Evolutionary conservation across 2,329 filamentous ascomycete species (phyloP).

Genomic region (Oidium heveae): DNA sequence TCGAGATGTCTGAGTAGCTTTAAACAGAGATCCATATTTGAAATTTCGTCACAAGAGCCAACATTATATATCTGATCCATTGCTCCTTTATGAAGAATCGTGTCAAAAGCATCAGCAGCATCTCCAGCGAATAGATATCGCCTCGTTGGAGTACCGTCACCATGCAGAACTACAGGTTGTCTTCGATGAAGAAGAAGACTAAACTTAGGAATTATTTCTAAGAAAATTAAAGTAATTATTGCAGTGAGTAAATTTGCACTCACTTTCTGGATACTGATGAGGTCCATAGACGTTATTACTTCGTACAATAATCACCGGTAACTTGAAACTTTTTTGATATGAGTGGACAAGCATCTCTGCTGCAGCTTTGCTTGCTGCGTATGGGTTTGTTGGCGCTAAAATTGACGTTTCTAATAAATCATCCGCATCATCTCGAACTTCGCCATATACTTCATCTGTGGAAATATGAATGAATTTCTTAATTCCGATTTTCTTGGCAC

Average conservation of each 20-base stretch:
- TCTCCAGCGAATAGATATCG: slow-evolving; percentile 59
- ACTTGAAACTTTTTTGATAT: slow-evolving; percentile 62
- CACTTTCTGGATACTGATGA: slow-evolving; percentile 64
- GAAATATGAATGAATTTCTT: slow-evolving; percentile 59
- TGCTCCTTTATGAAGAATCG: slow-evolving; percentile 52
- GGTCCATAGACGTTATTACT: slow-evolving; percentile 74
- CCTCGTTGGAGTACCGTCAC: slow-evolving; percentile 48
- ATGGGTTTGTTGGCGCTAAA: slow-evolving; percentile 58
- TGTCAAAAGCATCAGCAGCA: slow-evolving; percentile 61
- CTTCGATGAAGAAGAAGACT: slow-evolving; percentile 41
- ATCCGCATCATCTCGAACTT: slow-evolving; percentile 45
- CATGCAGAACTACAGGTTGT: slow-evolving; percentile 47
- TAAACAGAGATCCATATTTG: slow-evolving; percentile 43
- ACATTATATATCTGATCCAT: slow-evolving; percentile 65
- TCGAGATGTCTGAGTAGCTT: slow-evolving; percentile 38
- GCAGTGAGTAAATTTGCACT: slow-evolving; percentile 12
- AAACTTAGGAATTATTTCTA: slow-evolving; percentile 70
- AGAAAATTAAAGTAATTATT: slow-evolving; percentile 3
- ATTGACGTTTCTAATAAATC: slow-evolving; percentile 50
- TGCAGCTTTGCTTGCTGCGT: slow-evolving; percentile 56
- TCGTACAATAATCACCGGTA: slow-evolving; percentile 55
- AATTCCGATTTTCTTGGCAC: slow-evolving; percentile 44
- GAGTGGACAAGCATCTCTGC: slow-evolving; percentile 71
- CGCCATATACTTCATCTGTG: slow-evolving; percentile 69
- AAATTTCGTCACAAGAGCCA: slow-evolving; percentile 52